Evolutionary conservation across 139 green algal species (phyloP), one percentile per base, ranked within the genome.

Genomic region (Chlamydomonas sp.): DNA sequence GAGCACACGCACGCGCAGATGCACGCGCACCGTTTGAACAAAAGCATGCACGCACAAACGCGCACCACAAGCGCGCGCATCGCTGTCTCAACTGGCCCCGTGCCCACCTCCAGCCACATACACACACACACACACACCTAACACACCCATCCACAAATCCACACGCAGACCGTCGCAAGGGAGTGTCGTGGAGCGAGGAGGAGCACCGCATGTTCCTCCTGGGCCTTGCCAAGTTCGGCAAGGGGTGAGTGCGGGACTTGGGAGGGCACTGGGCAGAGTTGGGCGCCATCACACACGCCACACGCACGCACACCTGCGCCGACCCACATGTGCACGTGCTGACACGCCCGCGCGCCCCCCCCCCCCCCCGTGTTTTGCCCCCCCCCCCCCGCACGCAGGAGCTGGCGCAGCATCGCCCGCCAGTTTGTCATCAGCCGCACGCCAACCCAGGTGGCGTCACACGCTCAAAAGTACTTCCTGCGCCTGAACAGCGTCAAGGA

Each of bases 121-220:
- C 26, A 26, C 30, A n/a, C n/a, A n/a, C n/a, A n/a, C n/a, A n/a
- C n/a, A n/a, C n/a, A n/a, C n/a, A n/a, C n/a, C n/a, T n/a, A n/a
- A n/a, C n/a, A n/a, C n/a, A n/a, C 26, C 26, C 54, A 10, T 22
- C 24, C 54, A 36, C 54, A 33, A 20, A 34, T 20, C 8, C 24
- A 30, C 24, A 26, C 54, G 10, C 34, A 26, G 54, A 79, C 58
- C 74, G 87, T 24, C 83, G 89, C 13, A 97, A 97, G 74, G 92
- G 92, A 48, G 91, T 97, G 35, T 89, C 91, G 0, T 97, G 92
- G 92, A 96, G 90, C 2, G 90, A 97, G 65, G 91, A 97, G 70
- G 92, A 97, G 80, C 92, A 97, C 79, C 78, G 86, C 8, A 79
- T 95, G 1, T 97, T 97, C 76, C 73, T 97, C 49, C 79, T 96